Conservation (phyloP, 768 basidiomycete species). For the Lentinula boryana region DNA sequence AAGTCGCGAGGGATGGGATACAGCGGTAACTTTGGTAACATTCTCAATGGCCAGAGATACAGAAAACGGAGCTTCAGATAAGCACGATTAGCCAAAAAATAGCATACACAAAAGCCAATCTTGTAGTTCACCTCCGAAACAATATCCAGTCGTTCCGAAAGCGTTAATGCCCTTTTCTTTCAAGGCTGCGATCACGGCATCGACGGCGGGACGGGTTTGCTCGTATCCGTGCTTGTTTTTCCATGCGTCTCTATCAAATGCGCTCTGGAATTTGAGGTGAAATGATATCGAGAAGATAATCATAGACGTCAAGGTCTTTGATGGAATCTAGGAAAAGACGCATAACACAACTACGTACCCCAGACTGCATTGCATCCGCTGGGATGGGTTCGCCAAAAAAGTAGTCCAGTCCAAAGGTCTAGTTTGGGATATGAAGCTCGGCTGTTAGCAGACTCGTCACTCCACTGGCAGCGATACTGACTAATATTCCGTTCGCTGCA, state of each 20-base stretch:
- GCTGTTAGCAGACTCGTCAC: not conserved
- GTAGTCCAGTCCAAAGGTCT: constrained; percentile 13
- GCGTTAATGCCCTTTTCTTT: constrained; percentile 24
- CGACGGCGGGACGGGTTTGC: constrained; percentile 25
- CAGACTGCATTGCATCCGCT: constrained; percentile 3
- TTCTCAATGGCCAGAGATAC: constrained; percentile 23
- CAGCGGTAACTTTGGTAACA: constrained; percentile 16
- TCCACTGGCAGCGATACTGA: constrained; percentile 12
- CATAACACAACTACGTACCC: not conserved
- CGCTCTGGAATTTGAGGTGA: not conserved
- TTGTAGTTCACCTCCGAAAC: constrained; percentile 27
- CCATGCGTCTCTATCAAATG: constrained; percentile 28
- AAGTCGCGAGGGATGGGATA: constrained; percentile 26
- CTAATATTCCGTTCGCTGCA: constrained; percentile 32
- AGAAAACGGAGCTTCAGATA: constrained; percentile 16
- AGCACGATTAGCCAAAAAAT: not conserved
- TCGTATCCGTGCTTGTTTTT: constrained; percentile 23
- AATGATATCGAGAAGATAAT: not conserved
- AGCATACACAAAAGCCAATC: not conserved
- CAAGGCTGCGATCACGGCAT: constrained; percentile 25
- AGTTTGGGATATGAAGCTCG: constrained; percentile 8
- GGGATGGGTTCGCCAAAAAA: constrained; percentile 14
- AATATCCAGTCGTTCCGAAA: constrained; percentile 37
- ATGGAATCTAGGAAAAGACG: not conserved
- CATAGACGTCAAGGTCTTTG: too few species aligned